Evolutionary conservation across 306 rosid genomes (phyloP).

Genomic region (Erythrophleum fordii): DNA sequence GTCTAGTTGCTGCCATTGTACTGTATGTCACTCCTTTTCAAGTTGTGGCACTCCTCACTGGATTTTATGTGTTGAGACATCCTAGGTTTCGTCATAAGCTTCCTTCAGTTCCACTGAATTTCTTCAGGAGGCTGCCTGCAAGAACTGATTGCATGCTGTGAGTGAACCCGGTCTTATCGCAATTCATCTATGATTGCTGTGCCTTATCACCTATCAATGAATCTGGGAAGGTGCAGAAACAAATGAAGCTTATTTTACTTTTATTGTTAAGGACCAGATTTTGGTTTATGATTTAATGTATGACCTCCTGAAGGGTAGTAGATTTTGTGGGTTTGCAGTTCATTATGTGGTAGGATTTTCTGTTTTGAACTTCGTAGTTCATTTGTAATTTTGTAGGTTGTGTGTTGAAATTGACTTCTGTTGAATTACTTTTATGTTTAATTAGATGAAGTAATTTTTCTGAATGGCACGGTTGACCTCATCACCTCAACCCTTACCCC

Average conservation of each 20-base stretch:
- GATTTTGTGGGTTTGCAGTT: conserved; percentile 51
- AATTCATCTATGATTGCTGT: conserved; percentile 10
- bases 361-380: conserved; percentile 43
- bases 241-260: conserved; percentile 39
- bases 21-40: conserved; percentile 95
- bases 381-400: conserved; percentile 68
- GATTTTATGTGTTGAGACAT: conserved; percentile 88
- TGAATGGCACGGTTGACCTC: conserved; percentile 20
- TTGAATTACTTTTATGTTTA: conserved; percentile 42
- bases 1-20: conserved; percentile 87
- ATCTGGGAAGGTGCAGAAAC: conserved; percentile 43
- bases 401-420: conserved; percentile 56
- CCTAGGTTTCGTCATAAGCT: conserved; percentile 98
- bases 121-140: conserved; percentile 97
- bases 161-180: conserved; percentile 36
- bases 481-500: neutral
- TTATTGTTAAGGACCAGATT: conserved; percentile 47
- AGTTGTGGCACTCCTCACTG: conserved; percentile 85
- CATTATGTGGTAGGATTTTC: conserved; percentile 51
- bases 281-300: conserved; percentile 42
- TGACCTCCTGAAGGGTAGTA: conserved; percentile 49
- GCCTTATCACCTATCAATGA: conserved; percentile 6
- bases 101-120: conserved; percentile 93
- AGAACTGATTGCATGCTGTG: conserved; percentile 97
- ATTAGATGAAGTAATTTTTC: conserved; percentile 36